These are phyloP conservation scores for Hanseniaspora valbyensis DNA, from an alignment of 805 yeast genomes.

Conservation along the genomic window DNA sequence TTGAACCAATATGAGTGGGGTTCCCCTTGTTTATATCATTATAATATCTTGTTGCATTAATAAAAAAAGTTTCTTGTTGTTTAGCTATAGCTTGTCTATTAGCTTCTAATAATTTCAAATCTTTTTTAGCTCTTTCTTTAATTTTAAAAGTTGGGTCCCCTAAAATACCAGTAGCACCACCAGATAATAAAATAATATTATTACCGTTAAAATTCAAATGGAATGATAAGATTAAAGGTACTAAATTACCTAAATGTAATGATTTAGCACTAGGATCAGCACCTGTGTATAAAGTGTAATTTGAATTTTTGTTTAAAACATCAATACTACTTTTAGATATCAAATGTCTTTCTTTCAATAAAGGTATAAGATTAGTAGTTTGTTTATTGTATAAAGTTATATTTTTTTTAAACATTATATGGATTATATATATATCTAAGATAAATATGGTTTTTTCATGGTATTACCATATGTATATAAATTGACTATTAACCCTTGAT, in stretches of 20 bases:
- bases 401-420: not conserved
- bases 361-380: not conserved
- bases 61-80: slow-evolving; percentile 55
- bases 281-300: slow-evolving; percentile 57
- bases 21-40: slow-evolving; percentile 19
- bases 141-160: slow-evolving; percentile 94
- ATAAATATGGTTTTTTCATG: no score
- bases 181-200: slow-evolving; percentile 69
- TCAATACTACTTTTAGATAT: slow-evolving; percentile 22
- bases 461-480: no score
- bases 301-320: slow-evolving; percentile 24
- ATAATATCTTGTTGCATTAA: slow-evolving; percentile 54
- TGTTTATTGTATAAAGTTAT: not conserved
- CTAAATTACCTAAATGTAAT: slow-evolving; percentile 77
- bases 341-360: slow-evolving; percentile 6
- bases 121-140: slow-evolving; percentile 57
- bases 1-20: slow-evolving; percentile 29
- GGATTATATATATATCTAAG: no score
- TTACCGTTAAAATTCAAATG: slow-evolving; percentile 84
- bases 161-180: slow-evolving; percentile 91
- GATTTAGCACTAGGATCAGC: slow-evolving; percentile 93
- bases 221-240: slow-evolving; percentile 74
- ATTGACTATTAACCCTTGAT: no score
- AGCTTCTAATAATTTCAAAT: slow-evolving; percentile 36
- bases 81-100: slow-evolving; percentile 50